Evolutionary conservation across 164 flowering plant genomes (phyloP), one percentile per base, ranked within the genome.

Genomic region (Aristolochia californica): DNA sequence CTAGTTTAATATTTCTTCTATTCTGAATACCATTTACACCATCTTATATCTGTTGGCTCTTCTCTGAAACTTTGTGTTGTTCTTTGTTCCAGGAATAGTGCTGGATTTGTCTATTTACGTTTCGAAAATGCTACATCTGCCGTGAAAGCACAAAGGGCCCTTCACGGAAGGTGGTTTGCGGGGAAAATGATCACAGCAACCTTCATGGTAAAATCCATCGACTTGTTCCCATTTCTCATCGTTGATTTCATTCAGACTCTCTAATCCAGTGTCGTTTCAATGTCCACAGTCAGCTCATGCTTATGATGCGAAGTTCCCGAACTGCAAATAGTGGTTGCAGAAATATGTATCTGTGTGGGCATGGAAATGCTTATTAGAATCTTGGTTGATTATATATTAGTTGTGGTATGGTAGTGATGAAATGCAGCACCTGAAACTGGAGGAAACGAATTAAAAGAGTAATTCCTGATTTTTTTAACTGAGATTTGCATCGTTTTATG

Each of bases 81-180:
- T 43, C 56, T 58, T 26, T n/a, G 18, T 27, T 47, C 62, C 80
- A 91, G 98, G 85, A 70, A 83, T 47, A 83, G 76, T 64, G 85
- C 80, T 65, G 98, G 96, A 27, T 75, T 70, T 75, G 98, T 91
- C 12, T 88, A 81, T 67, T 50, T 91, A 66, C 77, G 87, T 20
- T 88, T 91, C 66, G 87, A 80, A 22, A 75, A 66, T 57, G 72
- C 77, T 0, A 72, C 76, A 57, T 28, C 85, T 62, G 90, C 95
- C 23, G 57, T 67, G 2, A 57, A 38, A 59, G 93, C 90, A 18
- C 98, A 88, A 44, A 86, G 81, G 1, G 78, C 90, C 17, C 85
- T 91, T 11, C 90, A 88, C 65, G 96, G 96, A 43, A 78, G 96
- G 70, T 91, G 96, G 96, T 91, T 91, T 80, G 96, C 95, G 43